These are phyloP conservation scores for Selaginella tamariscina DNA, from an alignment of 75 land plant species.

Conservation along the genomic window DNA sequence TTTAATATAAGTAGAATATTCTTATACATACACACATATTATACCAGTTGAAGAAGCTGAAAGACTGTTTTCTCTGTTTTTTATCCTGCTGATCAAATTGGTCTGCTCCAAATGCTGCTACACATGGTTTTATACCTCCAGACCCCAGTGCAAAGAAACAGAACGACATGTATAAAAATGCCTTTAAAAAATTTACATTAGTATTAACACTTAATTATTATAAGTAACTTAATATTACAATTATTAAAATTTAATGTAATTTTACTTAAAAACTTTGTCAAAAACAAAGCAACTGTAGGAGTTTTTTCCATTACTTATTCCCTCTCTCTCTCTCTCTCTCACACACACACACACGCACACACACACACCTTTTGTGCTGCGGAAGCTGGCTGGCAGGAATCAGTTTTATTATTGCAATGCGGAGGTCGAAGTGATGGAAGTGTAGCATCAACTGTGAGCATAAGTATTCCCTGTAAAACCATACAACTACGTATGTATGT, in stretches of 20 bases:
- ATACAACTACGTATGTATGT: too few species aligned
- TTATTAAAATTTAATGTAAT: too few species aligned
- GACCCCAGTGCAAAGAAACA: conserved; percentile 22
- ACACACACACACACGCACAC: too few species aligned
- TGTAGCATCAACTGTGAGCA: background rate
- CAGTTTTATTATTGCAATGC: background rate
- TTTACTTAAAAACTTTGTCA: too few species aligned
- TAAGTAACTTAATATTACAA: too few species aligned
- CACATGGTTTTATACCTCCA: conserved; percentile 34
- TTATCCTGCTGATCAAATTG: conserved; percentile 26
- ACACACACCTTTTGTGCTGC: background rate
- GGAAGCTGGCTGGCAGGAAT: background rate
- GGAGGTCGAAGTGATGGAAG: background rate
- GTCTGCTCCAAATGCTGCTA: conserved; percentile 36
- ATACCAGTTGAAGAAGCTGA: conserved; percentile 42
- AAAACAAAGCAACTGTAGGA: too few species aligned
- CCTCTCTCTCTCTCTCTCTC: too few species aligned
- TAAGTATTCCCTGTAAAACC: background rate
- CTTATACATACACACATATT: too few species aligned
- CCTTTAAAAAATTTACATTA: too few species aligned
- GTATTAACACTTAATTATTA: too few species aligned
- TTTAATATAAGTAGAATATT: too few species aligned
- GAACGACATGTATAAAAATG: background rate
- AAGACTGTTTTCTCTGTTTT: conserved; percentile 20
- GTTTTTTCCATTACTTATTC: too few species aligned